A percentile compares a stretch with the other conserved stretches of the same genome.
These are phyloP conservation scores for Senecio squalidus DNA, from an alignment of 140 eudicot genomes.

Conservation along the genomic window DNA sequence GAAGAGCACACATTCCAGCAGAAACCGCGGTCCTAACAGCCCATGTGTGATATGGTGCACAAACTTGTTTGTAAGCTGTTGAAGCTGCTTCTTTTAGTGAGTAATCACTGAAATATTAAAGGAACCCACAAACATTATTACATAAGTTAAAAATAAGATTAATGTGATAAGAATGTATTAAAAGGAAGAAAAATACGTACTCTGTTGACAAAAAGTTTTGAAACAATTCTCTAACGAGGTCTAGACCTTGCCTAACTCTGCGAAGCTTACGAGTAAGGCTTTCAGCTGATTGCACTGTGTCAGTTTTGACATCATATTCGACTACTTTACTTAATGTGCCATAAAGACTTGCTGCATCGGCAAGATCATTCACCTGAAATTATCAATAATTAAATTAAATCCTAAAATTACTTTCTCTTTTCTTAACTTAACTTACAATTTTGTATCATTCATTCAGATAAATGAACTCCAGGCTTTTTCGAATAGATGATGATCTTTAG, in stretches of 20 bases:
- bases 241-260: slow-evolving; percentile 96
- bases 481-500: background rate
- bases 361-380: slow-evolving; percentile 68
- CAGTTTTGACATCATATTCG: slow-evolving; percentile 59
- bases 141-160: background rate
- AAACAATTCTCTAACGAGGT: slow-evolving; percentile 78
- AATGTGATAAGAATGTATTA: background rate
- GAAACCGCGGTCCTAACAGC: slow-evolving; percentile 91
- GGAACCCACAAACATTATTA: slow-evolving; percentile 4
- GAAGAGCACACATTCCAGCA: slow-evolving; percentile 97
- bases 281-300: slow-evolving; percentile 67
- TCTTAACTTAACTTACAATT: background rate
- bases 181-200: slow-evolving; percentile 37
- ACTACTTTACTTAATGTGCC: slow-evolving; percentile 58
- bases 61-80: slow-evolving; percentile 73
- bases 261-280: slow-evolving; percentile 92
- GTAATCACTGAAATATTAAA: slow-evolving; percentile 42
- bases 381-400: background rate
- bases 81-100: slow-evolving; percentile 86
- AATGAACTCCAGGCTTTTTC: background rate
- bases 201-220: slow-evolving; percentile 65
- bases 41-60: slow-evolving; percentile 97
- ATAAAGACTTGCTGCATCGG: slow-evolving; percentile 51
- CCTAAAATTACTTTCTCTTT: background rate
- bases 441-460: background rate